Evolutionary conservation across 768 basidiomycete species (phyloP).

Genomic region (Hysterangium stoloniferum): DNA sequence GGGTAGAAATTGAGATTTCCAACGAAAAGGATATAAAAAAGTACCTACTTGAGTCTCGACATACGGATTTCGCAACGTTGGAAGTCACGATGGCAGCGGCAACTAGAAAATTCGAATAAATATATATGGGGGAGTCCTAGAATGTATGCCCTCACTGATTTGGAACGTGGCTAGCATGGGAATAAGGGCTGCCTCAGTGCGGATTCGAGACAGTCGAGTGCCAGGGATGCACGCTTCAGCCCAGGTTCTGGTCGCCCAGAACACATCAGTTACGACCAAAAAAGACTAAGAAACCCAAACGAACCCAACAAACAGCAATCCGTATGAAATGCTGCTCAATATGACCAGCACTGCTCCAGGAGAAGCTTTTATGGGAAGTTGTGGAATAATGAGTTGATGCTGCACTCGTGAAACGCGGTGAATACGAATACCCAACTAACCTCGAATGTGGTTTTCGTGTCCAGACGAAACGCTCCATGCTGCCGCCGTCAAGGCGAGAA

Average conservation of each 20-base stretch:
- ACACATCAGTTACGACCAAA: not conserved
- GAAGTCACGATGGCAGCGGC: conserved; percentile 41
- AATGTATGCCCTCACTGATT: not conserved
- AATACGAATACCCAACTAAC: conserved; percentile 11
- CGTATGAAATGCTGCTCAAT: conserved; percentile 34
- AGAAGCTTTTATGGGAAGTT: conserved; percentile 27
- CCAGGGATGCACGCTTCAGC: conserved; percentile 5
- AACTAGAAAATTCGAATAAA: conserved; percentile 26
- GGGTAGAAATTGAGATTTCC: conserved; percentile 8
- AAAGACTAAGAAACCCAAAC: conserved; percentile 13
- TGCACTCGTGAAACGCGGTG: not conserved
- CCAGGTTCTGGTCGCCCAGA: not conserved
- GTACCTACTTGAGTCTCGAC: conserved; percentile 29
- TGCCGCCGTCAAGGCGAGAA: conserved; percentile 47
- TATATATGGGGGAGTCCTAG: conserved; percentile 24
- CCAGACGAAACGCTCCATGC: conserved; percentile 46
- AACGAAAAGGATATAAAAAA: not conserved
- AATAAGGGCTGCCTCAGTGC: conserved; percentile 2
- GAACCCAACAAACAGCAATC: conserved; percentile 26
- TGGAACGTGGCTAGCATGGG: conserved; percentile 6
- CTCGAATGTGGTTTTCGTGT: conserved; percentile 31
- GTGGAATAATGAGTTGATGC: conserved; percentile 8
- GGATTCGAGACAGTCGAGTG: not conserved
- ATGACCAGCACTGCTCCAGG: conserved; percentile 42
- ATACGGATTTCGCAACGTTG: conserved; percentile 32